Conservation (phyloP, 345 rosid genomes). For the Pelargonium nanum region DNA sequence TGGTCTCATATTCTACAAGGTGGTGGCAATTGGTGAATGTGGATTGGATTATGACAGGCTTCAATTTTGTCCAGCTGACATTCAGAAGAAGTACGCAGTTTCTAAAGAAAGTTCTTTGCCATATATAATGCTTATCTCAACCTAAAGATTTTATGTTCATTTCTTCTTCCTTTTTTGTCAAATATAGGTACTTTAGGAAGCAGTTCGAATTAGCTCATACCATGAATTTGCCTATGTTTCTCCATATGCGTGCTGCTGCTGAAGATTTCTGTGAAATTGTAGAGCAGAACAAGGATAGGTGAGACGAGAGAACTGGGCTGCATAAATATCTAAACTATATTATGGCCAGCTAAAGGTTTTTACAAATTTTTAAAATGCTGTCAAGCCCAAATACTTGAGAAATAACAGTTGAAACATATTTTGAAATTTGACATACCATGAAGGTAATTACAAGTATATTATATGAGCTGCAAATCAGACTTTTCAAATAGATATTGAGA, state of each 20-base stretch:
- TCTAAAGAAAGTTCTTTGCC: conserved; percentile 3
- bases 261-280: conserved; percentile 75
- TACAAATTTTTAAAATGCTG: too few relatives aligned
- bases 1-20: conserved; percentile 31
- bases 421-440: background rate
- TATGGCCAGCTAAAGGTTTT: too few relatives aligned
- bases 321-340: too few relatives aligned
- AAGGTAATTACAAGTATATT: background rate
- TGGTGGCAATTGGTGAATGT: conserved; percentile 94
- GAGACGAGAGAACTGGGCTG: conserved; percentile 13
- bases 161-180: conserved; percentile 1
- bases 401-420: background rate
- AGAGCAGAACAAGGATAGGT: conserved; percentile 64
- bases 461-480: background rate
- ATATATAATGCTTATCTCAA: background rate
- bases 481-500: too few relatives aligned
- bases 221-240: conserved; percentile 87
- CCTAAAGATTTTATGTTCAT: conserved; percentile 5
- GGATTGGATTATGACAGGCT: conserved; percentile 97
- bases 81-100: conserved; percentile 68
- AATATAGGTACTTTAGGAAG: conserved; percentile 79
- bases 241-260: conserved; percentile 95
- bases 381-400: background rate
- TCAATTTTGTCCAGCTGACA: conserved; percentile 71
- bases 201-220: conserved; percentile 86